Conservation (phyloP, 306 rosid species). For the Betula pendula region DNA sequence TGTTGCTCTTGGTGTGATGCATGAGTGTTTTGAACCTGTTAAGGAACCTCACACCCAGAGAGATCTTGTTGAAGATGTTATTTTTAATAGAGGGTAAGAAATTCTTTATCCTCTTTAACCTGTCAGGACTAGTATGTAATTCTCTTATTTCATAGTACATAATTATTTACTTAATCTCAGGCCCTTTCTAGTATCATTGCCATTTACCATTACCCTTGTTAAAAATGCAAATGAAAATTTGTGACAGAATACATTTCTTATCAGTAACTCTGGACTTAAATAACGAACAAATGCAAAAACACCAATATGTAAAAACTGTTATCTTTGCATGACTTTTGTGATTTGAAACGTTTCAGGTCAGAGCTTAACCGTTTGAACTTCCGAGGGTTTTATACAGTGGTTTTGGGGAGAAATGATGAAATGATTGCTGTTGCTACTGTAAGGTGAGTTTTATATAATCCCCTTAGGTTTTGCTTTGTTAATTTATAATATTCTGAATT, state of each 20-base stretch:
- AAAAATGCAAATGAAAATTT: not conserved
- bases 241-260: too few relatives aligned
- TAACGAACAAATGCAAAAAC: too few relatives aligned
- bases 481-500: constrained; percentile 15
- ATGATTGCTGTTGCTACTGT: constrained; percentile 72
- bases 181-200: not conserved
- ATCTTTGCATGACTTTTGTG: constrained; percentile 13
- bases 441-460: constrained; percentile 52
- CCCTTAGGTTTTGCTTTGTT: constrained; percentile 7
- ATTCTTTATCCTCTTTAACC: constrained; percentile 20
- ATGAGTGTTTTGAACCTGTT: constrained; percentile 87
- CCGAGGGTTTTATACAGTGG: constrained; percentile 71
- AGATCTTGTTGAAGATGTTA: constrained; percentile 70
- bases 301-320: not conserved
- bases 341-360: constrained; percentile 52
- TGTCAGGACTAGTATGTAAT: not conserved
- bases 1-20: constrained; percentile 79
- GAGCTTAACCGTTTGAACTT: constrained; percentile 77
- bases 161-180: not conserved
- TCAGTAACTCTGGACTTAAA: too few relatives aligned
- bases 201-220: not conserved
- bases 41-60: constrained; percentile 53
- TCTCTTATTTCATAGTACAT: not conserved
- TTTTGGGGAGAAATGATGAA: constrained; percentile 77
- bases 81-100: constrained; percentile 71